Base-by-base conservation (phyloP, 2,329 filamentous ascomycete species). In the Balansia obtecta region DNA sequence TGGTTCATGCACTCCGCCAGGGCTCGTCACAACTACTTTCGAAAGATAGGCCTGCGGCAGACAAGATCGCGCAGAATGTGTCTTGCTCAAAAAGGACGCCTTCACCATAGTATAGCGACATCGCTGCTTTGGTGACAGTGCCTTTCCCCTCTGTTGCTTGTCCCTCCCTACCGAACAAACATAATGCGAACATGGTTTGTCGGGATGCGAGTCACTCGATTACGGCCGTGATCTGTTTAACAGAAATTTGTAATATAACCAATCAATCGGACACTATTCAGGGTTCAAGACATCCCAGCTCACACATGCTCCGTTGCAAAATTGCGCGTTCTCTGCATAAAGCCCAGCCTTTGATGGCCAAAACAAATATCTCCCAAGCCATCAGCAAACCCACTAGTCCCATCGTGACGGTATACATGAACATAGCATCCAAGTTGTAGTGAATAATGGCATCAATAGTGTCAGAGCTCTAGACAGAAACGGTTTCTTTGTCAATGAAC, bases 271-370 rank as follows among this genome's bases (percentile, higher is more conserved):
- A 27, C 27, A 5, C 8, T 27, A 27, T 5, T 27, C 27, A 27
- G 1, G 27, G 27, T 27, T 27, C 27, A 27, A 27, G 27, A 27
- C 3, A 37, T 12, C 34, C 15, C 11, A 15, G 15, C 34, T 37
- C 34, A 37, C 34, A 15, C 34, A 15, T 37, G 15, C 34, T 37
- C 34, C 15, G 34, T 37, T 27, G 27, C 27, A 27, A 27, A 27
- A 7, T 8, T 27, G 7, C 6, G 18, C 45, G 33, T 20, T 15
- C 75, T 49, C 62, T 68, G 46, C 75, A 71, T 15, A 79, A 67
- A 4, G 88, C 88, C 88, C 88, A 95, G 27, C 89, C 90, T 68
- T 95, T 96, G 63, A 95, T 69, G 27, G 88, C 85, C 53, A 96
- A 79, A 11, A 86, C 71, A 30, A 89, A 61, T 18, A 94, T 77